Evolutionary conservation across 768 basidiomycete genomes (phyloP), one percentile per base, ranked within the genome.

Genomic region (Leccinum subgranulosum): DNA sequence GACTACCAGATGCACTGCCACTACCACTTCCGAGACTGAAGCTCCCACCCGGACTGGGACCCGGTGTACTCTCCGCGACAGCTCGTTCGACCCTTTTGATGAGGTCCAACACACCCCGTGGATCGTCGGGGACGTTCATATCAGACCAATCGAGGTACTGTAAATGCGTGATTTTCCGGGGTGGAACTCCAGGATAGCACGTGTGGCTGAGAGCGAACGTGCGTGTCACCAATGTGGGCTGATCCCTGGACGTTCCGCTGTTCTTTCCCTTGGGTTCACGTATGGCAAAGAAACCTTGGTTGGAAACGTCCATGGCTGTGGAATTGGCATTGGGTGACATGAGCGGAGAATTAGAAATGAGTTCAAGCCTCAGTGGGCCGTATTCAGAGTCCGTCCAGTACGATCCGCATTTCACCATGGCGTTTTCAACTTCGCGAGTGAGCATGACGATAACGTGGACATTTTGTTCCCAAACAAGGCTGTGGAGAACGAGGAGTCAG

Each of bases 91-190:
- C 87, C 60, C 86, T 85, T 58, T 78, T 80, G 53, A 97, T 82
- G 23, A 98, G 80, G 14, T 80, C 76, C 43, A 97, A 74, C 19
- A 98, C 76, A 7, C 86, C 88, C 7, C 82, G 76, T 0, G 95
- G 86, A 57, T 92, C 85, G 12, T 88, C 85, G 0, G 96, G 96
- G 12, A 98, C 93, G 69, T 94, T 94, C 77, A 98, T 88, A 66
- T 98, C 96, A 2, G 95, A 93, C 96, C 96, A 98, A 39, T 89
- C 88, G 39, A 95, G 80, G 67, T 94, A 98, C 70, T 98, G 96
- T 52, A 98, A 75, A 66, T 98, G 96, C 0, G 87, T 80, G 15
- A 98, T 79, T 56, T 74, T 80, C n/a, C 92, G 79, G 2, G 86
- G 77, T 3, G 81, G 78, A 12, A 80, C 77, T 17, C 78, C 73